These are phyloP conservation scores for Nannizzia gypsea DNA, from an alignment of 2,329 filamentous ascomycete species.

Conservation along the genomic window DNA sequence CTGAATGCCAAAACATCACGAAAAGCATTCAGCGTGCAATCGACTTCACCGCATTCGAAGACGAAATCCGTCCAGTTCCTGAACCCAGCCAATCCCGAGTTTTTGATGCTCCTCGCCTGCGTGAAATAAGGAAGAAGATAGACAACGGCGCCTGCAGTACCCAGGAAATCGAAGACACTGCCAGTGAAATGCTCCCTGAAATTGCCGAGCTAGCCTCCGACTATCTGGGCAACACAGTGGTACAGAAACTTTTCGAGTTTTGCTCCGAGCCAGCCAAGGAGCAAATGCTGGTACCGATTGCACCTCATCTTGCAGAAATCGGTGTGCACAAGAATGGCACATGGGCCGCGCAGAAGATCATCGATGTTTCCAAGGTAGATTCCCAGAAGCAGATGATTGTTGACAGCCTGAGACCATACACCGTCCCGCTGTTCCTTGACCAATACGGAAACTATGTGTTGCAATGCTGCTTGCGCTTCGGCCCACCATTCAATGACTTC, in stretches of 20 bases:
- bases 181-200: slow-evolving; percentile 87
- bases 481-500: slow-evolving; percentile 79
- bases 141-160: slow-evolving; percentile 84
- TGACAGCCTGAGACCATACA: slow-evolving; percentile 72
- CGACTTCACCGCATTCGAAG: slow-evolving; percentile 56
- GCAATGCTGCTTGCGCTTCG: slow-evolving; percentile 90
- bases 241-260: slow-evolving; percentile 95
- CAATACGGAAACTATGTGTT: slow-evolving; percentile 98
- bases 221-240: slow-evolving; percentile 97
- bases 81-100: slow-evolving; percentile 81
- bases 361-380: slow-evolving; percentile 82
- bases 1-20: slow-evolving; percentile 62
- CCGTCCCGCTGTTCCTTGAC: slow-evolving; percentile 83
- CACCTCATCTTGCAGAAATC: slow-evolving; percentile 88
- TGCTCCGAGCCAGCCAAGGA: slow-evolving; percentile 85
- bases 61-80: slow-evolving; percentile 78
- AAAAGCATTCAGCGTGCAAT: slow-evolving; percentile 66
- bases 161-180: slow-evolving; percentile 83
- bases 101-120: slow-evolving; percentile 85
- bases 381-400: slow-evolving; percentile 75
- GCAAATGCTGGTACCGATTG: slow-evolving; percentile 77
- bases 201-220: slow-evolving; percentile 91
- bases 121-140: slow-evolving; percentile 93
- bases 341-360: slow-evolving; percentile 98
- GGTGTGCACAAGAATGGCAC: slow-evolving; percentile 98